phyloP scores from a whole-genome alignment of 805 yeast species.

The Spathaspora hagerdaliae region DNA sequence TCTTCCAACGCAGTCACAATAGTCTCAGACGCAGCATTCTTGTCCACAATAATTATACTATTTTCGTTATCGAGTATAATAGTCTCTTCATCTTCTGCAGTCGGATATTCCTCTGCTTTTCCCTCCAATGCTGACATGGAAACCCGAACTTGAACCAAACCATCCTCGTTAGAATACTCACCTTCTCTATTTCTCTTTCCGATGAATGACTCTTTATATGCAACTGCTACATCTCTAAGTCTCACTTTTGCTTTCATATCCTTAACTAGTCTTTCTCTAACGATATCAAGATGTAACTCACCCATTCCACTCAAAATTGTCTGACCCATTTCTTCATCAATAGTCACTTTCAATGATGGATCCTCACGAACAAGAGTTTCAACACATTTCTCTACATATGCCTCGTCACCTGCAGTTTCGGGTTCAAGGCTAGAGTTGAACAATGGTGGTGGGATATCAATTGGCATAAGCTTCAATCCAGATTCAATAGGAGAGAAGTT shows the following conservation, averaged over 20 bases:
- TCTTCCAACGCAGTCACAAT: constrained; percentile 21
- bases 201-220: constrained; percentile 70
- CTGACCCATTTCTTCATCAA: constrained; percentile 86
- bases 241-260: constrained; percentile 81
- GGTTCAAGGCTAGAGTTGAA: constrained; percentile 87
- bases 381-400: constrained; percentile 69
- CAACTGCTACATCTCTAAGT: constrained; percentile 80
- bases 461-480: constrained; percentile 61
- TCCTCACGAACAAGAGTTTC: constrained; percentile 74
- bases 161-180: constrained; percentile 13
- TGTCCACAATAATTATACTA: constrained; percentile 40
- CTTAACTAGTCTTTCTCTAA: constrained; percentile 69
- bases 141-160: constrained; percentile 20
- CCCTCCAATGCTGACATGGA: constrained; percentile 37
- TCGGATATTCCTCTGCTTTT: constrained; percentile 22
- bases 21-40: constrained; percentile 21
- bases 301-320: constrained; percentile 95
- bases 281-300: constrained; percentile 88
- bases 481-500: constrained; percentile 42
- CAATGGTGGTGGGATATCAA: constrained; percentile 86
- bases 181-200: constrained; percentile 12
- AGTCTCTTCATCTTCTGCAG: constrained; percentile 39
- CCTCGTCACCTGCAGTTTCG: constrained; percentile 70
- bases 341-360: constrained; percentile 72
- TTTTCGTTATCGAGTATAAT: constrained; percentile 43